Base-by-base conservation (phyloP, 306 rosid species). In the Purshia tridentata region DNA sequence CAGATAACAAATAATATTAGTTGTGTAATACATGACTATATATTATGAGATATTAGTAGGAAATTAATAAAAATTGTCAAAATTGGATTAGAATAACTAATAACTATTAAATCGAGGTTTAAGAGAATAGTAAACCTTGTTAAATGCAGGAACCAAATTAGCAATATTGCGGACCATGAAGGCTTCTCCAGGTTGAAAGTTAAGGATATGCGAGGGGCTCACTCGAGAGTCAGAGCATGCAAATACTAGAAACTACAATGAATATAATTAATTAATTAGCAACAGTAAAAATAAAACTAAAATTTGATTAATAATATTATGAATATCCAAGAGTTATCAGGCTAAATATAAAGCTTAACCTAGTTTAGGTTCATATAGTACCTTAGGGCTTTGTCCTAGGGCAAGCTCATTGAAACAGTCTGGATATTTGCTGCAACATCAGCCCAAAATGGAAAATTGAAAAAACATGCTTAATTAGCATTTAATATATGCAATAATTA, bases 161-260 rank as follows among this genome's bases (percentile, higher is more conserved):
- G 96, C 92, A 54, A 86, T 88, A 80, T 88, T 90, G 69, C 91
- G 89, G 14, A 78, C 87, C 76, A 76, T 47, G 55, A 90, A 90
- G 75, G 89, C 92, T 51, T 90, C 91, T 53, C 96, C 90, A 39
- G 91, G 89, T 84, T 84, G 68, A 65, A 88, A 90, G 74, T 81
- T 80, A 1, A 90, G 73, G 51, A 86, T 76, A 42, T 60, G 2
- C 6, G 90, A 60, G 3, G 96, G 92, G 62, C 89, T 78, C 76
- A 90, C 96, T 70, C 96, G 72, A 15, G 96, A 90, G 86, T 90
- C 96, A 37, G 91, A 90, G 69, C 92, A 90, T 15, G 91, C 89
- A 69, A 90, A 88, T 54, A 90, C 87, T 82, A 88, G 66, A 83
- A 81, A 90, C 96, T 90, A 59, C 61, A 51, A 40, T 39, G 13